Base-by-base conservation (phyloP, 345 rosid genomes). In the Eucalyptus cloeziana region DNA sequence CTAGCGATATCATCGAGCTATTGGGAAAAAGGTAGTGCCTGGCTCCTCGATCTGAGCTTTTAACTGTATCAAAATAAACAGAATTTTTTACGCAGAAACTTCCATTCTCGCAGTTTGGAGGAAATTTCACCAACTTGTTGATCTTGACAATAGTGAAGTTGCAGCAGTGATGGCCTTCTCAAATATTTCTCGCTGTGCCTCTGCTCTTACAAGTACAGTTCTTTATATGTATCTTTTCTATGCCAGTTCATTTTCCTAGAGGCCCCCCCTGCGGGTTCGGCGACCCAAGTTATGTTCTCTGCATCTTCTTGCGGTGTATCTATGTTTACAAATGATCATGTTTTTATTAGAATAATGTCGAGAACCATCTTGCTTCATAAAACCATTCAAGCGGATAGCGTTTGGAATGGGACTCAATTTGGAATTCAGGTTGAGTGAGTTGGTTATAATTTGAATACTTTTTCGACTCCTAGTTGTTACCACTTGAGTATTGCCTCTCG, bases 1-100 rank as follows among this genome's bases (percentile, higher is more conserved):
- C 99, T 24, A 91, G 93, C 5, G 98, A 97, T 91, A 96, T 98
- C 89, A 97, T 98, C 7, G 94, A 94, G 87, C 92, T 92, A 91
- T 90, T 96, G 64, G 99, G 99, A 49, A 92, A 89, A 90, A 97
- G 99, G 99, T 95, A 94, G 49, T 56, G 52, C n/a, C 30, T 87
- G 30, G 49, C 22, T 67, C 76, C 27, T 25, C 14, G 33, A 25
- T 83, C 50, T 79, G 49, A n/a, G 25, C 21, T 76, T 47, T 71
- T 31, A 51, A 86, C 17, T 51, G 87, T 19, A 31, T 43, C 87
- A 86, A 51, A 56, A 51, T 31, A 31, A 30, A 86, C 40, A 19
- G 5, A 25, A 24, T 52, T 87, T 87, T 51, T 87, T 44, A 33
- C 12, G 1, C 37, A 50, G 27, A 21, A 31, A 40, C 27, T 76